Percentiles rank a stretch among this genome's conserved stretches.
phyloP scores from a whole-genome alignment of 179 eudicot species.

The Spinacia oleracea region DNA sequence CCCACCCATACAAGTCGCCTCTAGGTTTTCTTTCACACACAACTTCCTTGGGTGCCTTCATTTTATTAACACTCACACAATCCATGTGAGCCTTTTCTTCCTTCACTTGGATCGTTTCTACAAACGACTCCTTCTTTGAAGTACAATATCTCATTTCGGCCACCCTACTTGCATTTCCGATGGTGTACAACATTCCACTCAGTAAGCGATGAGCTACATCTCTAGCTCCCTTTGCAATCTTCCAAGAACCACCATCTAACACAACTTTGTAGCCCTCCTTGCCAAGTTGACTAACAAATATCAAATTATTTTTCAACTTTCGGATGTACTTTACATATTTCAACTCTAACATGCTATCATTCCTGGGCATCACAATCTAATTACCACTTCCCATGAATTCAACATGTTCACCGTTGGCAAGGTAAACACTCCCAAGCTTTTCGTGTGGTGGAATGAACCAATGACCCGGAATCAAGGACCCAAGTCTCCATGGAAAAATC shows the following conservation, averaged over 20 bases:
- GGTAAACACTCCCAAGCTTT: background rate
- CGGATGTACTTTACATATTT: background rate
- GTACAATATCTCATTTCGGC: too few species aligned
- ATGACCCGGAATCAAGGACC: constrained; percentile 4
- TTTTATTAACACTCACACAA: too few species aligned
- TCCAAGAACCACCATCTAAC: background rate
- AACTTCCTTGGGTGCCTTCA: too few species aligned
- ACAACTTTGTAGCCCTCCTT: background rate
- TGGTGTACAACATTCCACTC: too few species aligned
- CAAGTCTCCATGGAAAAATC: background rate
- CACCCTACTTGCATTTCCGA: too few species aligned
- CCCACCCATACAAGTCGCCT: too few species aligned
- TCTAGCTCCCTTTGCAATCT: background rate
- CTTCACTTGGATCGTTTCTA: too few species aligned
- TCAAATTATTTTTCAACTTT: background rate
- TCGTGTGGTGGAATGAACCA: background rate
- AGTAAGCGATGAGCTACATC: too few species aligned
- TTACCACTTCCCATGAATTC: background rate
- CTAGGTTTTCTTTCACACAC: too few species aligned
- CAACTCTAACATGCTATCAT: background rate
- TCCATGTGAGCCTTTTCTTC: too few species aligned
- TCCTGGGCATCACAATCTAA: too few species aligned
- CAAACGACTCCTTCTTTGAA: too few species aligned
- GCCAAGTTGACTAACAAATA: background rate
- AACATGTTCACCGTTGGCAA: background rate